Conservation (phyloP, 768 basidiomycete genomes). For the Psilocybe subaeruginosa region DNA sequence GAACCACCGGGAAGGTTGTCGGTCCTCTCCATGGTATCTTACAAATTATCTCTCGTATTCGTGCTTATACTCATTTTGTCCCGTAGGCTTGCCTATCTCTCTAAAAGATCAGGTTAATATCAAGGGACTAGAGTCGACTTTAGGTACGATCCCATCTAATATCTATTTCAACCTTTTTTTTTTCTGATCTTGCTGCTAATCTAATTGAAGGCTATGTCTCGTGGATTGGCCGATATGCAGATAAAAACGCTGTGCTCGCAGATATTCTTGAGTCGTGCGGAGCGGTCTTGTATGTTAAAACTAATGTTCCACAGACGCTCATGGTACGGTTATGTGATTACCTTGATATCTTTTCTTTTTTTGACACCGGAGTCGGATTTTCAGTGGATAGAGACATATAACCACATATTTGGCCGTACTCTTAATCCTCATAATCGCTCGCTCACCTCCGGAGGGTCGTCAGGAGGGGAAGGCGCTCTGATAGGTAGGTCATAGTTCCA, state of each 20-base stretch:
- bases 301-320: conserved; percentile 78
- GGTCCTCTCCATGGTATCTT: conserved; percentile 66
- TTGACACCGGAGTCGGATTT: neutral
- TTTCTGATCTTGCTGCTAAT: neutral
- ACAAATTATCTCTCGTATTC: neutral
- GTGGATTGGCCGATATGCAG: conserved; percentile 64
- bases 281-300: conserved; percentile 72
- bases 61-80: neutral
- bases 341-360: neutral
- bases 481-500: conserved; percentile 41
- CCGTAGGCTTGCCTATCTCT: conserved; percentile 60
- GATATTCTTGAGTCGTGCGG: conserved; percentile 68
- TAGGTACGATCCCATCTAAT: conserved; percentile 42
- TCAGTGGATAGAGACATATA: conserved; percentile 80
- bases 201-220: conserved; percentile 63
- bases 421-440: conserved; percentile 73
- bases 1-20: conserved; percentile 61
- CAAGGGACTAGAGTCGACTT: conserved; percentile 69
- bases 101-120: conserved; percentile 76
- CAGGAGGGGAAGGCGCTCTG: conserved; percentile 86
- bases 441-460: conserved; percentile 78
- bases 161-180: neutral
- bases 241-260: conserved; percentile 62
- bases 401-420: conserved; percentile 80
- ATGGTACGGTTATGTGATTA: conserved; percentile 48